Evolutionary conservation across 2,329 filamentous ascomycete genomes (phyloP).

Genomic region (Didymella pinodella): DNA sequence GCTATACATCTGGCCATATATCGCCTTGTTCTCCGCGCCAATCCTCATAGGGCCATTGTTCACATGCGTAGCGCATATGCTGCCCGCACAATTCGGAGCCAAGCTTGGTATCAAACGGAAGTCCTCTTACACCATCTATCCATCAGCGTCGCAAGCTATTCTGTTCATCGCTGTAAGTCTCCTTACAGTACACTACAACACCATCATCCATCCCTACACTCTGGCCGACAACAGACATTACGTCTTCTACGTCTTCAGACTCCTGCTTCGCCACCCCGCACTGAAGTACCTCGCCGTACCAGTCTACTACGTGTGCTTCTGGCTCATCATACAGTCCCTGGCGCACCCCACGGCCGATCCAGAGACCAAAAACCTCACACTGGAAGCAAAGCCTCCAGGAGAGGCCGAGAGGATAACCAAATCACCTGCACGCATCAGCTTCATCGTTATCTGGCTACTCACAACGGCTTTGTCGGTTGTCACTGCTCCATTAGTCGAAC

Average conservation of each 20-base stretch:
- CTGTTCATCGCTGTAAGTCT: slow-evolving; percentile 52
- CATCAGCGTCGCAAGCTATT: slow-evolving; percentile 22
- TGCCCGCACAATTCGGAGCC: slow-evolving; percentile 24
- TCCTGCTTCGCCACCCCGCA: slow-evolving; percentile 70
- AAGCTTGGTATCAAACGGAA: neutral
- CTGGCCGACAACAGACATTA: slow-evolving; percentile 97
- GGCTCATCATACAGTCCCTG: slow-evolving; percentile 71
- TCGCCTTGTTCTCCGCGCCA: slow-evolving; percentile 88
- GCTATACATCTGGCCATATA: slow-evolving; percentile 93
- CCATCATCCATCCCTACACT: slow-evolving; percentile 93
- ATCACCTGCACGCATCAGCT: slow-evolving; percentile 47
- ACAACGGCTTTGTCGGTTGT: slow-evolving; percentile 80
- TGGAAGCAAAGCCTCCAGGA: slow-evolving; percentile 13
- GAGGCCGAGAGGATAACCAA: slow-evolving; percentile 7
- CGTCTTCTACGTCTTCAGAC: slow-evolving; percentile 94
- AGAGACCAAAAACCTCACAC: neutral
- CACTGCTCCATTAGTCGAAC: slow-evolving; percentile 91
- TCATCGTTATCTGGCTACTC: slow-evolving; percentile 68
- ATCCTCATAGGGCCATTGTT: slow-evolving; percentile 68
- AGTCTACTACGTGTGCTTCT: slow-evolving; percentile 75
- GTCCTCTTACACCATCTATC: neutral
- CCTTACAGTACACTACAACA: slow-evolving; percentile 77
- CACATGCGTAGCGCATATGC: slow-evolving; percentile 40
- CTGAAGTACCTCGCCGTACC: slow-evolving; percentile 73
- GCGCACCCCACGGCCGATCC: slow-evolving; percentile 40